These are phyloP conservation scores for Geotrichum bryndzae DNA, from an alignment of 1,139 yeast species.

Conservation along the genomic window DNA sequence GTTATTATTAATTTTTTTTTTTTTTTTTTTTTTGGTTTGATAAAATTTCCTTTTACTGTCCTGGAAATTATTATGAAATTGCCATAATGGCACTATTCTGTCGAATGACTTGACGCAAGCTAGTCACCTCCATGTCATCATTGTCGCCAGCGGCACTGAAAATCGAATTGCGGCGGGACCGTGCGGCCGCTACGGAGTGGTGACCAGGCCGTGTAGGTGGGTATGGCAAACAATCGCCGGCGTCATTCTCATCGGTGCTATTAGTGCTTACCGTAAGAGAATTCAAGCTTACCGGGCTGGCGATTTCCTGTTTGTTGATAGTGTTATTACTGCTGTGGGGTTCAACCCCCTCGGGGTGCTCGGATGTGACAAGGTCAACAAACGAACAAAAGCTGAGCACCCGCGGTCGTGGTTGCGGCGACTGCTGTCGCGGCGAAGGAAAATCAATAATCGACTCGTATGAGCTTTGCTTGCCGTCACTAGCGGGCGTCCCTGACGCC, in stretches of 20 bases:
- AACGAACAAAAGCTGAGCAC: constrained; percentile 16
- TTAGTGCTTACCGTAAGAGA: no score
- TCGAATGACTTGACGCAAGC: neutral
- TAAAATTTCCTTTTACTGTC: no score
- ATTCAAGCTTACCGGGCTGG: no score
- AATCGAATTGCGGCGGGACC: neutral
- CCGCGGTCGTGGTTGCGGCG: neutral
- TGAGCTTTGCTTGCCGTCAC: neutral
- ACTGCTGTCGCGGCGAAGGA: neutral
- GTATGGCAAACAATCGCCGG: neutral
- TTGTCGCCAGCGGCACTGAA: neutral
- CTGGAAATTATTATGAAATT: neutral
- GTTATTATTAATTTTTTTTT: no score
- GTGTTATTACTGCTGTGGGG: neutral
- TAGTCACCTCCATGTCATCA: neutral
- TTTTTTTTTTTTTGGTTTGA: no score
- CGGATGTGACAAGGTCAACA: constrained; percentile 12
- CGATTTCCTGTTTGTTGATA: neutral
- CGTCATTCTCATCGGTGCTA: neutral
- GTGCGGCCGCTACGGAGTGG: neutral
- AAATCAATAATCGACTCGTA: neutral
- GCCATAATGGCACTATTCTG: neutral
- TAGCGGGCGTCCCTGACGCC: neutral
- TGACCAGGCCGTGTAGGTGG: no score
- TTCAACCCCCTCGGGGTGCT: neutral